Evolutionary conservation across 306 rosid species (phyloP), one percentile per base, ranked within the genome.

Genomic region (Senna siamea): DNA sequence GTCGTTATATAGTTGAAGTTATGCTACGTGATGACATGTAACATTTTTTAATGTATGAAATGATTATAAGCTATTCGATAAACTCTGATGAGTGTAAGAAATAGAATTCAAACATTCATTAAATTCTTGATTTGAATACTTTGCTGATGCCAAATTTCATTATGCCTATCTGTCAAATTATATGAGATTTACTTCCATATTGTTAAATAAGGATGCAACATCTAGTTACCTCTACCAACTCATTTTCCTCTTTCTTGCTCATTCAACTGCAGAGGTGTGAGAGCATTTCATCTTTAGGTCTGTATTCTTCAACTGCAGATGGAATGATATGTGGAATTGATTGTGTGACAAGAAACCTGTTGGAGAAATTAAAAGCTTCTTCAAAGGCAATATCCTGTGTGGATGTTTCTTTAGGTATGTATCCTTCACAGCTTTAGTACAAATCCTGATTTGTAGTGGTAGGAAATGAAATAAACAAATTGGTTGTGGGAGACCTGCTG

Each of bases 1-100:
- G 74, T 73, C 98, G 90, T 77, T 92, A 94, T 75, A 88, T 90
- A 73, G 90, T 92, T 75, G 99, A 92, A 75, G 90, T 86, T 75
- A 97, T 92, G 67, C 96, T 93, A 67, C 98, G 99, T 95, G 72
- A 62, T 59, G 57, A 26, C 26, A 0, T 41, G 4, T 41, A 41
- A 7, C 47, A 20, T 2, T 55, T 20, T 70, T 5, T 34, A 2
- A 60, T n/a, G 43, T 40, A 34, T 50, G 32, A 50, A 80, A 52
- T 73, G 43, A 44, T 70, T 35, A 34, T 48, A 73, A 7, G 38
- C 46, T 76, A 23, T 26, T 62, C 46, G 23, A 50, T 66, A 18
- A 66, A 40, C 15, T 73, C 8, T 26, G 40, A 66, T 32, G 59
- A 43, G 22, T 57, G 48, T 52, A 58, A 41, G 18, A 17, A 15